Conservation (phyloP, 179 eudicot genomes). For the Patellifolia procumbens region DNA sequence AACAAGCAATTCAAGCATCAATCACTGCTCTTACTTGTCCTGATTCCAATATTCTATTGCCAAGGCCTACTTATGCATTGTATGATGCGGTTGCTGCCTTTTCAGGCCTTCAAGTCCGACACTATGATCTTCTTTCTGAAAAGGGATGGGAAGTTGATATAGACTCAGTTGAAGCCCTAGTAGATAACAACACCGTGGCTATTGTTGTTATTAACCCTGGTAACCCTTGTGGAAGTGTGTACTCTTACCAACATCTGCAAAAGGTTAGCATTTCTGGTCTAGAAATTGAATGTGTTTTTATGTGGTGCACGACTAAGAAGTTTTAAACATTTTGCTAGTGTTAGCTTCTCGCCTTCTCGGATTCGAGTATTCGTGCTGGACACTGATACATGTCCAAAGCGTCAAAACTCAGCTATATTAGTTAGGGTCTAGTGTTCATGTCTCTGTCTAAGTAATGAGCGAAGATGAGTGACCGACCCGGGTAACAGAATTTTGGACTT, state of each 20-base stretch:
- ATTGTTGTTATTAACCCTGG: conserved; percentile 37
- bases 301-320: too few species aligned
- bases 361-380: too few species aligned
- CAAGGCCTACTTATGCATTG: conserved; percentile 24
- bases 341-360: too few species aligned
- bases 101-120: conserved; percentile 22
- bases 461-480: too few species aligned
- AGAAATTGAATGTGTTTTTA: background rate
- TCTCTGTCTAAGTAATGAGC: too few species aligned
- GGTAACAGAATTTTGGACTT: too few species aligned
- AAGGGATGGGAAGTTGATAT: conserved; percentile 36
- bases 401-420: too few species aligned
- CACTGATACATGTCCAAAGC: too few species aligned
- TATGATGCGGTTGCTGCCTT: conserved; percentile 23
- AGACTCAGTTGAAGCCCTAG: conserved; percentile 25
- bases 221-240: conserved; percentile 38
- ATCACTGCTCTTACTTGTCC: conserved; percentile 20
- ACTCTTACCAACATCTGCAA: conserved; percentile 24
- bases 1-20: conserved; percentile 23
- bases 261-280: conserved; percentile 19
- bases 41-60: conserved; percentile 27
- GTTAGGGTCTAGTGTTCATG: too few species aligned
- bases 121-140: conserved; percentile 30
- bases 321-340: too few species aligned
- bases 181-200: conserved; percentile 32